These are phyloP conservation scores for Castanea mollissima DNA, from an alignment of 306 rosid species.

Conservation along the genomic window DNA sequence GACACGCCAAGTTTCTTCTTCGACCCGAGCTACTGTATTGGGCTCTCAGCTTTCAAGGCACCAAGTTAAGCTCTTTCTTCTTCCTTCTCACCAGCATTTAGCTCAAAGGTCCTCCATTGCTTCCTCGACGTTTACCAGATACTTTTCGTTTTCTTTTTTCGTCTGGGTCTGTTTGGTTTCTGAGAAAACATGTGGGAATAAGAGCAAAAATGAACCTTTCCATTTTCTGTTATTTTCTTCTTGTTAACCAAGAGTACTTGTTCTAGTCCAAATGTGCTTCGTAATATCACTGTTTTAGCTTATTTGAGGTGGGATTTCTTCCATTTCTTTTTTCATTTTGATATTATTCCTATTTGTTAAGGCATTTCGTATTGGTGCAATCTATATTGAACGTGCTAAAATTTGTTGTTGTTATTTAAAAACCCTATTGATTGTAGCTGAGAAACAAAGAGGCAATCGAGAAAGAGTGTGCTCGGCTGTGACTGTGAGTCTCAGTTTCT, in stretches of 20 bases:
- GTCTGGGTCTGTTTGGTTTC: not conserved
- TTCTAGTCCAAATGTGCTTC: not conserved
- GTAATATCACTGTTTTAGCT: not conserved
- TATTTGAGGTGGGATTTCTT: not conserved
- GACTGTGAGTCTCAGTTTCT: constrained; percentile 27
- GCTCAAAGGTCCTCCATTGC: constrained; percentile 64
- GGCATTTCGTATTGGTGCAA: not conserved
- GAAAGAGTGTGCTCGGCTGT: constrained; percentile 91
- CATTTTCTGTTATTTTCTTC: not conserved
- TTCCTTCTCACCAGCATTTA: constrained; percentile 47
- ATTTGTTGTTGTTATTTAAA: not conserved
- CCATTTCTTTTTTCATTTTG: not conserved
- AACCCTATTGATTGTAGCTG: constrained; percentile 40
- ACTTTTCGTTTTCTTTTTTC: not conserved
- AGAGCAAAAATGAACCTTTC: not conserved
- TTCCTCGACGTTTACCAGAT: constrained; percentile 82
- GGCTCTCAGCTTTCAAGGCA: constrained; percentile 26
- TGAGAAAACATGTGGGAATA: constrained; percentile 2
- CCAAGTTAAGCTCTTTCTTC: constrained; percentile 25
- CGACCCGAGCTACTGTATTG: constrained; percentile 33
- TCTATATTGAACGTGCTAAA: not conserved
- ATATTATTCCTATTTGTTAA: too few relatives aligned
- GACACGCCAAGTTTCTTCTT: constrained; percentile 17
- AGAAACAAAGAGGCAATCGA: constrained; percentile 58
- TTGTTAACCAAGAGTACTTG: not conserved